These are phyloP conservation scores for Bassia scoparia DNA, from an alignment of 148 eudicot genomes.

Conservation along the genomic window DNA sequence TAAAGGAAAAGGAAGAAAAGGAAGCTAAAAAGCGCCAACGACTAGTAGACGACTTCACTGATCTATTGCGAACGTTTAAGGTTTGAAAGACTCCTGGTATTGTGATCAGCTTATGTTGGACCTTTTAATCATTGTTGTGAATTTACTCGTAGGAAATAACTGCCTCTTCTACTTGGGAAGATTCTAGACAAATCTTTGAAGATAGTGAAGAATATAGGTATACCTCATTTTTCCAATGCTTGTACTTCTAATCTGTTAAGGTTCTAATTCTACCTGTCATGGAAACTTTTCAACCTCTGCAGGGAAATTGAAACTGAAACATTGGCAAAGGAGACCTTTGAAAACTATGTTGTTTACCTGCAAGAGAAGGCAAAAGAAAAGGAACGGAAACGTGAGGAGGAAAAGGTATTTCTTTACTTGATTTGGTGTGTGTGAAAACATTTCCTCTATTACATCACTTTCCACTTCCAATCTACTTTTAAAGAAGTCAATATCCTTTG, in stretches of 20 bases:
- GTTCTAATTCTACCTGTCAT: neutral
- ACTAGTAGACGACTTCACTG: constrained; percentile 70
- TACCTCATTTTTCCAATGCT: constrained; percentile 3
- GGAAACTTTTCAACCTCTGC: constrained; percentile 1
- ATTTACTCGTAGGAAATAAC: constrained; percentile 58
- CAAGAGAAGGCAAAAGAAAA: constrained; percentile 92
- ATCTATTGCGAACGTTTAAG: constrained; percentile 60
- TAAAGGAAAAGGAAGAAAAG: constrained; percentile 92
- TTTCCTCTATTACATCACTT: no score
- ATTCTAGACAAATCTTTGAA: constrained; percentile 65
- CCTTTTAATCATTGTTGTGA: constrained; percentile 8
- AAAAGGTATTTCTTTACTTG: no score
- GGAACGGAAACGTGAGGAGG: constrained; percentile 93
- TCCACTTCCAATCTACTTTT: no score
- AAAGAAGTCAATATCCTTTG: no score
- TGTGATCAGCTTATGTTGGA: neutral
- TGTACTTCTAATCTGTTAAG: neutral
- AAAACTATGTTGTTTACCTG: constrained; percentile 55
- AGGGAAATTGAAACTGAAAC: constrained; percentile 80
- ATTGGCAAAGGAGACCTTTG: constrained; percentile 64
- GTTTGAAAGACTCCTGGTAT: constrained; percentile 25
- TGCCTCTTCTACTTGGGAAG: constrained; percentile 77
- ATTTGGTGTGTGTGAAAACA: no score
- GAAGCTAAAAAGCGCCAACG: constrained; percentile 91
- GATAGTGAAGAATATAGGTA: constrained; percentile 90